A percentile compares a stretch with the other conserved stretches of the same genome.
Conservation (phyloP, 2,329 filamentous ascomycete species). For the Fusarium decemcellulare region DNA sequence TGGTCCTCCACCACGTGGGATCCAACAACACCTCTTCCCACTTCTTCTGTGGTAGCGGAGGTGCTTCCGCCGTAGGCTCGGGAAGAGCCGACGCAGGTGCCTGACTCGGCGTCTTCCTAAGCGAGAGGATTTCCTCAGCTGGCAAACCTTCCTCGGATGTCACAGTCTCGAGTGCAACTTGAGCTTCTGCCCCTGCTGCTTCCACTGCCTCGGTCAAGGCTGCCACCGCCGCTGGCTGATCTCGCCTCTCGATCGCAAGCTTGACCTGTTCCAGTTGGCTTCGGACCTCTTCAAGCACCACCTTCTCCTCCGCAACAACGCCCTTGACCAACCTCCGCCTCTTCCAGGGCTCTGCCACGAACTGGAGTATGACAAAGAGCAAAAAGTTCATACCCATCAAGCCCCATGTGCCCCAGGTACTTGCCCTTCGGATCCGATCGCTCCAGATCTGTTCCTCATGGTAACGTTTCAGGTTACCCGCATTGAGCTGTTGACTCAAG, state of each 20-base stretch:
- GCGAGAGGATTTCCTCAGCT: conserved; percentile 3
- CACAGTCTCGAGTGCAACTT: conserved; percentile 11
- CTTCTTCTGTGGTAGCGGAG: conserved; percentile 30
- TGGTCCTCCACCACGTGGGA: conserved; percentile 62
- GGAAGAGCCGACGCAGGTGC: conserved; percentile 3
- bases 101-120: conserved; percentile 4
- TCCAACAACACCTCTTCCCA: conserved; percentile 62
- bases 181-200: conserved; percentile 13
- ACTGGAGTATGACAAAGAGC: conserved; percentile 87
- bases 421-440: conserved; percentile 95
- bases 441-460: conserved; percentile 99
- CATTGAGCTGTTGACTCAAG: conserved; percentile 80
- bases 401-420: conserved; percentile 98
- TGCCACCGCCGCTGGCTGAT: conserved; percentile 31
- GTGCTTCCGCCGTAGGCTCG: conserved; percentile 21
- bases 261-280: conserved; percentile 56
- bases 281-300: conserved; percentile 64
- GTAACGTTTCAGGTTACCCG: conserved; percentile 89
- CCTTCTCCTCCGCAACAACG: conserved; percentile 84
- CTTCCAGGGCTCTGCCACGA: conserved; percentile 94
- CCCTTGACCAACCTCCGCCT: conserved; percentile 84
- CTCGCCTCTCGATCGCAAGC: conserved; percentile 47
- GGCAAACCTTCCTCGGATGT: conserved; percentile 19
- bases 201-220: conserved; percentile 30
- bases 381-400: conserved; percentile 97